A percentile compares a stretch with the other conserved stretches of the same genome.
phyloP scores from a whole-genome alignment of 2,329 filamentous ascomycete species.

The Emmonsiellopsis sp. region DNA sequence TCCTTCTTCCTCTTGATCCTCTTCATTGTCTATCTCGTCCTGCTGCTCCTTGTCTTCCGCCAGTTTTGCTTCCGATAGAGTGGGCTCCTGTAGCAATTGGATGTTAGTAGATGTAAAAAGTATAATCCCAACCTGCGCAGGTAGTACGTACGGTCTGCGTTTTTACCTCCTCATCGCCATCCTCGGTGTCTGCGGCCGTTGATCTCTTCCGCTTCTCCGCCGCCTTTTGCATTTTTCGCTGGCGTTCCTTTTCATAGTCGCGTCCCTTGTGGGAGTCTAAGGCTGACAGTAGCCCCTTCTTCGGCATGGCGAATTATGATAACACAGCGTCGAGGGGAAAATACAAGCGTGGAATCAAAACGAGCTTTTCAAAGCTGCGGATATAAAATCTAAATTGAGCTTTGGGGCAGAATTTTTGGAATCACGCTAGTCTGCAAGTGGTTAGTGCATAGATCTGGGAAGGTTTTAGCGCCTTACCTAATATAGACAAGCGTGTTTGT shows the following conservation, averaged over 20 bases:
- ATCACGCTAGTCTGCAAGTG: neutral
- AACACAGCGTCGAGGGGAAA: neutral
- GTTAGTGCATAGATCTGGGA: neutral
- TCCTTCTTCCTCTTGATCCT: conserved; percentile 19
- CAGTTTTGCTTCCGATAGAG: conserved; percentile 37
- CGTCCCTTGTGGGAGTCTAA: conserved; percentile 50
- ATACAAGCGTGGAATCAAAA: neutral
- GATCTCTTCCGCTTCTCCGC: conserved; percentile 36
- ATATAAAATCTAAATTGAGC: neutral
- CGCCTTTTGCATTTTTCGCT: conserved; percentile 54
- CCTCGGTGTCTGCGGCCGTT: conserved; percentile 16
- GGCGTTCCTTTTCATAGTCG: conserved; percentile 68
- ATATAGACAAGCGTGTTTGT: neutral
- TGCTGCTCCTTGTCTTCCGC: conserved; percentile 24
- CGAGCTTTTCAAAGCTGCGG: neutral
- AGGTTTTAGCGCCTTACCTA: neutral
- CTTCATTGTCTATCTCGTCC: conserved; percentile 12
- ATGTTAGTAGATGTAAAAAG: neutral
- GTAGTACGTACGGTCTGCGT: conserved; percentile 6
- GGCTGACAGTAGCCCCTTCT: conserved; percentile 48
- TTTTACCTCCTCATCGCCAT: conserved; percentile 21
- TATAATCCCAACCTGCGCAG: neutral
- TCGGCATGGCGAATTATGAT: conserved; percentile 31
- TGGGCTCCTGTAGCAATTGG: neutral
- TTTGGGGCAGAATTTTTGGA: neutral